Conservation (phyloP, 495 filamentous ascomycete species). For the Penicilliopsis zonata region DNA sequence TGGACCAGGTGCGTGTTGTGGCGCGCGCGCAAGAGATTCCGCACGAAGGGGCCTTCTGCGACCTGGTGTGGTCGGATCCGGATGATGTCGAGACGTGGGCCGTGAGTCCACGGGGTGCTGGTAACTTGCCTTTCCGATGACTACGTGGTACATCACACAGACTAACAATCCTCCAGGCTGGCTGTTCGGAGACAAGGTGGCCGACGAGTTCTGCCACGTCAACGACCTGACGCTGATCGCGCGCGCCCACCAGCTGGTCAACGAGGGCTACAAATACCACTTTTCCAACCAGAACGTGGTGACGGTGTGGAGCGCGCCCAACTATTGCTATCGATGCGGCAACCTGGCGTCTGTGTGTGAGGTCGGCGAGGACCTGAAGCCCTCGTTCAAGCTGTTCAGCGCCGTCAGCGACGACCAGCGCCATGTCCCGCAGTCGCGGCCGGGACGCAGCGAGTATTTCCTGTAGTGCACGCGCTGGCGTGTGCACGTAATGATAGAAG, state of each 20-base stretch:
- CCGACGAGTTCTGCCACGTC: constrained; percentile 98
- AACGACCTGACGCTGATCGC: constrained; percentile 93
- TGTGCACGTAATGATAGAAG: constrained; percentile 17
- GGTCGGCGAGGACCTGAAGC: constrained; percentile 69
- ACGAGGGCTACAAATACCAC: constrained; percentile 98
- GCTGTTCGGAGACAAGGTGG: constrained; percentile 95
- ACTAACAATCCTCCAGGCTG: constrained; percentile 39
- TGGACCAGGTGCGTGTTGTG: constrained; percentile 96
- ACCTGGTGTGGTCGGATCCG: constrained; percentile 96
- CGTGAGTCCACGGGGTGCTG: constrained; percentile 84
- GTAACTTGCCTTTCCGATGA: constrained; percentile 12
- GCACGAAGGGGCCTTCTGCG: constrained; percentile 95
- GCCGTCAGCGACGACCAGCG: constrained; percentile 88
- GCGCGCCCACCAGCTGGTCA: constrained; percentile 91
- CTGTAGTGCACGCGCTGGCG: constrained; percentile 48
- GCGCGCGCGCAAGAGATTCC: constrained; percentile 95
- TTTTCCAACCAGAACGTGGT: constrained; percentile 93
- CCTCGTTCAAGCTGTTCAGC: constrained; percentile 87
- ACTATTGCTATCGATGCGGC: constrained; percentile 98
- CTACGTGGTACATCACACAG: neutral
- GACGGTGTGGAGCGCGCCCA: constrained; percentile 98
- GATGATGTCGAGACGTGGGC: constrained; percentile 99
- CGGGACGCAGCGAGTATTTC: constrained; percentile 88
- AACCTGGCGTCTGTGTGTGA: constrained; percentile 98
- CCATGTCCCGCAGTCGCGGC: constrained; percentile 69